phyloP scores from a whole-genome alignment of 164 flowering plant species.

The Nelumbo lutea region DNA sequence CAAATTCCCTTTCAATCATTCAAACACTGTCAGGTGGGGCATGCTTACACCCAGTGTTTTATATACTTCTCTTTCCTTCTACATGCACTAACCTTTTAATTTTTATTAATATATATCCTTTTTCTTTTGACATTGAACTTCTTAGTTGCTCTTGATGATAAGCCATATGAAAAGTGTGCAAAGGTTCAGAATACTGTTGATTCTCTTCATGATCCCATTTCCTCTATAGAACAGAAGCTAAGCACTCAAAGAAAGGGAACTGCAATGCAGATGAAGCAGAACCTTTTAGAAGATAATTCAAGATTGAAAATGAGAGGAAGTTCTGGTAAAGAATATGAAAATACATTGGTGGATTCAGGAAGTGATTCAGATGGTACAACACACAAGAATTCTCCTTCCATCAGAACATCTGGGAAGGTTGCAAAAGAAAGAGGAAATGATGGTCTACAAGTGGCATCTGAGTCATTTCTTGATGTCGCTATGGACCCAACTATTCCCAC shows the following conservation, averaged over 20 bases:
- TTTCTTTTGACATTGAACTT: slow-evolving; percentile 10
- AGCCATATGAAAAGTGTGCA: slow-evolving; percentile 40
- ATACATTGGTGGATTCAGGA: slow-evolving; percentile 33
- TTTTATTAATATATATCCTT: background rate
- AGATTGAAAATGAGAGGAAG: slow-evolving; percentile 28
- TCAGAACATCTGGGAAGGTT: slow-evolving; percentile 27
- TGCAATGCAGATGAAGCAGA: slow-evolving; percentile 31
- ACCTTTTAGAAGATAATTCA: slow-evolving; percentile 28
- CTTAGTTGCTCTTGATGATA: slow-evolving; percentile 56
- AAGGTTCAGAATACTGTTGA: slow-evolving; percentile 23
- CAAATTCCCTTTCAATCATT: slow-evolving; percentile 78
- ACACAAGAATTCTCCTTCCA: slow-evolving; percentile 21
- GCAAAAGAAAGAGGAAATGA: slow-evolving; percentile 25
- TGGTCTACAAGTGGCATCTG: slow-evolving; percentile 27
- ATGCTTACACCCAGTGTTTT: slow-evolving; percentile 1
- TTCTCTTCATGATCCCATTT: slow-evolving; percentile 19
- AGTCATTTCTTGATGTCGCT: slow-evolving; percentile 37
- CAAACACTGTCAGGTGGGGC: slow-evolving; percentile 80
- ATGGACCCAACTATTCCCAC: slow-evolving; percentile 63
- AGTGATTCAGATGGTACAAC: slow-evolving; percentile 34
- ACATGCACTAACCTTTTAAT: no score
- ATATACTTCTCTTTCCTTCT: background rate
- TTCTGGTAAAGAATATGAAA: slow-evolving; percentile 30
- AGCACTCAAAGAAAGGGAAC: slow-evolving; percentile 31
- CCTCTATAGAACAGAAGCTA: slow-evolving; percentile 29